These are phyloP conservation scores for Thyridium curvatum DNA, from an alignment of 2,329 filamentous ascomycete genomes.

Conservation along the genomic window DNA sequence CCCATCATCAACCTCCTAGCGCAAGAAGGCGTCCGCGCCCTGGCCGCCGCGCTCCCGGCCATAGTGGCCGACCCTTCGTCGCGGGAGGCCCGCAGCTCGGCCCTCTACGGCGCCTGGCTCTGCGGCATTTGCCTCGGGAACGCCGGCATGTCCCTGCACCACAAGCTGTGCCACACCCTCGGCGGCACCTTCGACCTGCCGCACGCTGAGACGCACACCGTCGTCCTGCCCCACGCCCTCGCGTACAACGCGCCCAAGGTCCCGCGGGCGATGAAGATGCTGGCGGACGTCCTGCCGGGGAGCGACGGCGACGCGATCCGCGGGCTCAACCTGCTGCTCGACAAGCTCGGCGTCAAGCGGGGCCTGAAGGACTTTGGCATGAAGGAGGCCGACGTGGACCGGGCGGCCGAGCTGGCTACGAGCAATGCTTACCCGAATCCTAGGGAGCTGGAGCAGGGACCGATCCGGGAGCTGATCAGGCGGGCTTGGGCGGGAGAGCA, in stretches of 20 bases:
- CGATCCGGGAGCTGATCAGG: constrained; percentile 46
- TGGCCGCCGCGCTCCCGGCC: constrained; percentile 38
- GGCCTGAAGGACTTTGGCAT: constrained; percentile 47
- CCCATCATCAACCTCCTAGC: constrained; percentile 53
- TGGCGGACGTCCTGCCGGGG: constrained; percentile 47
- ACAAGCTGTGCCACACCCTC: constrained; percentile 60
- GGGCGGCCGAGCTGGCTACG: constrained; percentile 47
- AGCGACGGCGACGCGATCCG: constrained; percentile 51
- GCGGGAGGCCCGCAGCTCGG: constrained; percentile 37
- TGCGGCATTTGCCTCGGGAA: constrained; percentile 54
- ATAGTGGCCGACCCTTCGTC: constrained; percentile 28
- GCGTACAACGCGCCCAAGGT: constrained; percentile 55
- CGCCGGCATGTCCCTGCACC: constrained; percentile 57
- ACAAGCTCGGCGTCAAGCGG: constrained; percentile 43
- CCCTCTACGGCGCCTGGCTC: constrained; percentile 58
- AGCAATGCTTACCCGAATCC: constrained; percentile 54
- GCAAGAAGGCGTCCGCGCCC: constrained; percentile 47
- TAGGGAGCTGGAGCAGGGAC: constrained; percentile 38
- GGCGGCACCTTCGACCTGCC: constrained; percentile 58
- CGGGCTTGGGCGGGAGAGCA: constrained; percentile 51
- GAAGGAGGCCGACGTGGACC: constrained; percentile 50
- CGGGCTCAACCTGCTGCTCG: constrained; percentile 48
- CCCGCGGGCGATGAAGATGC: constrained; percentile 42
- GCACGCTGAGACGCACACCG: constrained; percentile 58
- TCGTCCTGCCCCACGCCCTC: constrained; percentile 54